phyloP scores from a whole-genome alignment of 129 eudicot genomes.

The Logfia minima region DNA sequence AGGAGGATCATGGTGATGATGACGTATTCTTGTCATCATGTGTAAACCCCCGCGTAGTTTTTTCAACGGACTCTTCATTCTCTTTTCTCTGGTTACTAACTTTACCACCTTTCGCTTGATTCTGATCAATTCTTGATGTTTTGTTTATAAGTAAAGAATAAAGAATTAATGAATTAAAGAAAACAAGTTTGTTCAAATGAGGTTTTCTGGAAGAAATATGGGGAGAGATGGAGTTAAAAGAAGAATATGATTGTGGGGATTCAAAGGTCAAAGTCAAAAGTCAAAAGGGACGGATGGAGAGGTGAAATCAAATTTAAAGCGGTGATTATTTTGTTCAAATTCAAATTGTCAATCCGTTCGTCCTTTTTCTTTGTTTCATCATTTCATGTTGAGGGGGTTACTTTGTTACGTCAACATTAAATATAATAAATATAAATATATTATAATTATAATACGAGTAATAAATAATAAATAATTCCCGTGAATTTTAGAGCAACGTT shows the following conservation, averaged over 20 bases:
- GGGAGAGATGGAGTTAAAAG: too few species aligned
- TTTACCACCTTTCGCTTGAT: too few species aligned
- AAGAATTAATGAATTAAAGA: neutral
- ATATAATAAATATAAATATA: too few species aligned
- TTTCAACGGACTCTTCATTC: constrained; percentile 55
- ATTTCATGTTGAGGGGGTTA: too few species aligned
- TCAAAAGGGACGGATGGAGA: neutral
- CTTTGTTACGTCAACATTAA: too few species aligned
- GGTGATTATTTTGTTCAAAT: neutral
- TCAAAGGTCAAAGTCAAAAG: neutral
- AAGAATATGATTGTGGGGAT: neutral
- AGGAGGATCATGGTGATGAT: constrained; percentile 30
- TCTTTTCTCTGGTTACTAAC: too few species aligned
- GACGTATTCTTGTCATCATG: constrained; percentile 36
- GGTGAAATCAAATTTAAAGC: neutral
- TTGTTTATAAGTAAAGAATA: neutral
- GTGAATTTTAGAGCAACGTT: too few species aligned
- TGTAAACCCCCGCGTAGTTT: constrained; percentile 48
- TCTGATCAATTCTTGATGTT: neutral
- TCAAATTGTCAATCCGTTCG: neutral
- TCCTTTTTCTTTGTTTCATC: too few species aligned
- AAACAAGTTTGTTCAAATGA: neutral
- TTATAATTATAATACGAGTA: too few species aligned
- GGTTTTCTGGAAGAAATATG: neutral
- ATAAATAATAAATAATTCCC: too few species aligned